phyloP scores from a whole-genome alignment of 106 monocot genomes.

The Agapanthus africanus region DNA sequence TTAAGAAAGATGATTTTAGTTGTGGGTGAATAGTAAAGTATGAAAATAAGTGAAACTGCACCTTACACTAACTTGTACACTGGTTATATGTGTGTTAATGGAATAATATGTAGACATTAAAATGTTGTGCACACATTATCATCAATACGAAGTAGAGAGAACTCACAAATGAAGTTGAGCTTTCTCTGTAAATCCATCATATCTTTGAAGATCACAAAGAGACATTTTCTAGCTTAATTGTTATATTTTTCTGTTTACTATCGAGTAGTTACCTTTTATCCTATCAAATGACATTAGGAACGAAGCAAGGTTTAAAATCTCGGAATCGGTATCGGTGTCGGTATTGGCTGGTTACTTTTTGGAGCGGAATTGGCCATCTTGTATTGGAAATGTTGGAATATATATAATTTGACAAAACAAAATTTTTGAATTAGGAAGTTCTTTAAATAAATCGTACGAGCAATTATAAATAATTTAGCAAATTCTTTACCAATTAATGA shows the following conservation, averaged over 20 bases:
- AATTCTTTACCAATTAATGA: too few species aligned
- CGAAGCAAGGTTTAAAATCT: too few species aligned
- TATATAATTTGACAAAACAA: too few species aligned
- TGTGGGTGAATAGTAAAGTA: not conserved
- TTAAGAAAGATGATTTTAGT: not conserved
- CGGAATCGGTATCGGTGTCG: too few species aligned
- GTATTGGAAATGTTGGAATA: too few species aligned
- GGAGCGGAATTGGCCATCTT: too few species aligned
- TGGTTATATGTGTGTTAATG: not conserved
- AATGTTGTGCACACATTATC: not conserved
- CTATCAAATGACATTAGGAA: not conserved
- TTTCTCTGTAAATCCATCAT: not conserved
- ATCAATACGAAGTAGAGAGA: not conserved
- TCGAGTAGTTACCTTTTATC: not conserved
- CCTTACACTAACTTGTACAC: not conserved
- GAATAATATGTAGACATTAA: not conserved
- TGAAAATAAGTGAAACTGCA: not conserved
- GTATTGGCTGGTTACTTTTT: too few species aligned
- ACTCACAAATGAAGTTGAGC: not conserved
- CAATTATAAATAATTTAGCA: too few species aligned
- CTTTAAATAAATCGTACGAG: too few species aligned
- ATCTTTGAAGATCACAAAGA: too few species aligned
- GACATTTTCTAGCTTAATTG: not conserved
- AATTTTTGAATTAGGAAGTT: too few species aligned
- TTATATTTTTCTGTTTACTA: not conserved